Conservation (phyloP, 2,329 filamentous ascomycete genomes). For the Aspergillus pseudotamarii region DNA sequence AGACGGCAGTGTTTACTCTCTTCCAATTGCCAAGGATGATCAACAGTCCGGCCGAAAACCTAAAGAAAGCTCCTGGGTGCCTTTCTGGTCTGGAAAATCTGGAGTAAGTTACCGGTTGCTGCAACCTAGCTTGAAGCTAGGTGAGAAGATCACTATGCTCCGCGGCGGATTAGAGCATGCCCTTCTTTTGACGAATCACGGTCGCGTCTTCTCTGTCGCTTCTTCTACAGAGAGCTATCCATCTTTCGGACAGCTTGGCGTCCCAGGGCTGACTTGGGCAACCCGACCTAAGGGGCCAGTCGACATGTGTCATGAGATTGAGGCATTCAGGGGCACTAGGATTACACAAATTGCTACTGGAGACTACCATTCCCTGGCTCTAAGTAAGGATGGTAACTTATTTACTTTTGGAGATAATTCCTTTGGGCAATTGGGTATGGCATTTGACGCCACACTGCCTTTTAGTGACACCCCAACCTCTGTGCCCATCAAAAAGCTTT, state of each 20-base stretch:
- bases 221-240: constrained; percentile 79
- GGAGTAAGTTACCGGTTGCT: constrained; percentile 72
- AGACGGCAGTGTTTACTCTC: constrained; percentile 78
- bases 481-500: constrained; percentile 72
- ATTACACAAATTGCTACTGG: constrained; percentile 78
- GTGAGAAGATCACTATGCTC: constrained; percentile 74
- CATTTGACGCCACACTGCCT: constrained; percentile 63
- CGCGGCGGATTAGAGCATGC: constrained; percentile 82
- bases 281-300: constrained; percentile 76
- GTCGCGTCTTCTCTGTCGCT: constrained; percentile 86
- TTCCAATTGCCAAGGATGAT: constrained; percentile 75
- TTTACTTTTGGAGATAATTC: constrained; percentile 93
- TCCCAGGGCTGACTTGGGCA: constrained; percentile 79
- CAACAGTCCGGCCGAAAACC: constrained; percentile 67
- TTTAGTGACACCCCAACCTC: constrained; percentile 70
- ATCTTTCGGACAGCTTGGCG: constrained; percentile 79
- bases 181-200: constrained; percentile 78
- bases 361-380: constrained; percentile 80
- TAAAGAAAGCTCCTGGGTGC: constrained; percentile 70
- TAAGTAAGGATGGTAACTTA: constrained; percentile 74
- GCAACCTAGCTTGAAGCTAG: constrained; percentile 67
- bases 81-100: constrained; percentile 67
- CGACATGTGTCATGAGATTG: constrained; percentile 80
- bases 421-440: constrained; percentile 86
- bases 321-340: constrained; percentile 68